Base-by-base conservation (phyloP, 2,329 filamentous ascomycete genomes). In the Sordariomycetes sp. region DNA sequence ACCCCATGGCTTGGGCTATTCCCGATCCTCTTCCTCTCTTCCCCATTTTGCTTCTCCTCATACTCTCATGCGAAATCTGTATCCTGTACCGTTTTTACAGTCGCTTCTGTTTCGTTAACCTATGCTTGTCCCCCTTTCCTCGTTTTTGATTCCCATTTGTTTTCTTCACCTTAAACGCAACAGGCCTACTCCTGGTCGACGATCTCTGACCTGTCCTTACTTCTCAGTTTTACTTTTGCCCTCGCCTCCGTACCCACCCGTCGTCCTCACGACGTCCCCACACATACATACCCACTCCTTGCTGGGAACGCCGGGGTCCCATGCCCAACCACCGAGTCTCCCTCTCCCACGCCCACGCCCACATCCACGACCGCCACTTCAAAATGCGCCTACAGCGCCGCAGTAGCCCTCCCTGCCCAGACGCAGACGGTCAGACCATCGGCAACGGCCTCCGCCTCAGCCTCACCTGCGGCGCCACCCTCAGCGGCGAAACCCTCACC, bases 351-450 rank as follows among this genome's bases (percentile, higher is more conserved):
- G 24, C 45, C n/a, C 45, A 50, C 45, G 45, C 45, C 45, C 45
- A 50, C n/a, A 24, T 24, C 45, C 45, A 24, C 45, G 45, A 20
- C 20, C 22, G 12, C 53, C 28, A n/a, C n/a, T 28, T 20, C 59
- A 36, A 52, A 34, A 58, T 56, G 52, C 58, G 42, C 42, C 53
- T 55, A 22, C 45, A 35, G 39, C 52, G 54, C 22, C 45, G 53
- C 55, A 54, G 52, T 53, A 58, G 53, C 53, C 50, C 58, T 22
- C 56, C 59, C 32, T 59, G 58, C 53, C 58, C 58, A 22, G 51
- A 51, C 17, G 58, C 54, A 13, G 39, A 57, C 52, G 58, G 58
- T 20, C 24, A 55, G 51, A 28, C 48, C 22, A 20, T 59, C 42
- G 58, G 58, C 39, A 24, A 51, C 17, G 17, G 20, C 10, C 54